These are phyloP conservation scores for Ustilago esculenta DNA, from an alignment of 1,284 basidiomycete genomes.

Conservation along the genomic window DNA sequence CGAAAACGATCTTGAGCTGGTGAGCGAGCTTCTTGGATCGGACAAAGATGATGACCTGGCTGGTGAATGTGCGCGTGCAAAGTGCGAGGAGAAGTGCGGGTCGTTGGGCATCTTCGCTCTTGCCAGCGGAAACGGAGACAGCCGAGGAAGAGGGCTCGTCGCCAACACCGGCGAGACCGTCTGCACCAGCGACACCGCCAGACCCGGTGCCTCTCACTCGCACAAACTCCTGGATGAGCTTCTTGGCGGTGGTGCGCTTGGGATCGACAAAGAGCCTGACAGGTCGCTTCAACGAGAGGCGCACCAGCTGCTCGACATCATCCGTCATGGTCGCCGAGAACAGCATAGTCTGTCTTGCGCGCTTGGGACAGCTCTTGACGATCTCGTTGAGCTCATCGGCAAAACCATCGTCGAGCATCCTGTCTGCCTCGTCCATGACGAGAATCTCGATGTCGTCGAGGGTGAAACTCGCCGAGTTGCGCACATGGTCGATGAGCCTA, in stretches of 20 bases:
- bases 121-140: conserved; percentile 1
- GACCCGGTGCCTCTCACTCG: conserved; percentile 50
- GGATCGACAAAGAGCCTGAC: conserved; percentile 90
- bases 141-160: conserved; percentile 72
- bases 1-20: conserved; percentile 91
- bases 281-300: conserved; percentile 87
- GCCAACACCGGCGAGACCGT: conserved; percentile 80
- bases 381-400: conserved; percentile 96
- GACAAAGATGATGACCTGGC: conserved; percentile 98
- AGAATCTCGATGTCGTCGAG: conserved; percentile 96
- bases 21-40: conserved; percentile 99
- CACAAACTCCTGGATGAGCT: conserved; percentile 90
- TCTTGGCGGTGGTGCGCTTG: conserved; percentile 84
- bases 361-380: conserved; percentile 82
- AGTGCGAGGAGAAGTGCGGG: conserved; percentile 90
- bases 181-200: conserved; percentile 67
- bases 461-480: conserved; percentile 91
- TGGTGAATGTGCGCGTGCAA: conserved; percentile 82
- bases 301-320: conserved; percentile 89
- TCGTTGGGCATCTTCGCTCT: conserved; percentile 88
- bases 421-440: conserved; percentile 99
- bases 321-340: conserved; percentile 99
- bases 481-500: conserved; percentile 94
- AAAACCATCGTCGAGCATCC: conserved; percentile 97
- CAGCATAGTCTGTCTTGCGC: conserved; percentile 73